Evolutionary conservation across 495 filamentous ascomycete species (phyloP).

Genomic region (Chaetomium fimeti): DNA sequence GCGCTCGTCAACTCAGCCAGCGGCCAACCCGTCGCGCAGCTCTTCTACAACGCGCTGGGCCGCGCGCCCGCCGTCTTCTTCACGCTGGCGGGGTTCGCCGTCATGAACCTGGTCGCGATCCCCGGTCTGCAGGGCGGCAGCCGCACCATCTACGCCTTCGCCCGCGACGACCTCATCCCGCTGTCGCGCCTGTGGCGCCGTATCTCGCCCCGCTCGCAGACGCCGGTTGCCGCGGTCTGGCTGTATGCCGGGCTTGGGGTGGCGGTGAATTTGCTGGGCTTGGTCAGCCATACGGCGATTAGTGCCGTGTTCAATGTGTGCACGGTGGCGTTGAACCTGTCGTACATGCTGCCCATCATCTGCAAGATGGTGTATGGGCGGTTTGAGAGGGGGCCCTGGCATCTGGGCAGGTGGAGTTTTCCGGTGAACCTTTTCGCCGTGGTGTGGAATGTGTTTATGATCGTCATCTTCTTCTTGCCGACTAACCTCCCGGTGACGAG

Average conservation of each 20-base stretch:
- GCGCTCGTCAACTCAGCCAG: slow-evolving; percentile 48
- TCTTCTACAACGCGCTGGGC: slow-evolving; percentile 62
- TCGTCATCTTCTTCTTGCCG: slow-evolving; percentile 61
- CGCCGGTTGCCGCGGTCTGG: slow-evolving; percentile 62
- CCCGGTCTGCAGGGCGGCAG: slow-evolving; percentile 61
- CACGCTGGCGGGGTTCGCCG: slow-evolving; percentile 57
- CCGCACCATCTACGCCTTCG: slow-evolving; percentile 62
- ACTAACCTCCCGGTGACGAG: slow-evolving; percentile 53
- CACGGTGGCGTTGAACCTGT: slow-evolving; percentile 63
- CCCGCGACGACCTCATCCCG: slow-evolving; percentile 59
- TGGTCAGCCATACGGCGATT: slow-evolving; percentile 61
- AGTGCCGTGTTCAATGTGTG: slow-evolving; percentile 62
- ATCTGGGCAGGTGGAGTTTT: slow-evolving; percentile 51
- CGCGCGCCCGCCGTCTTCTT: slow-evolving; percentile 58
- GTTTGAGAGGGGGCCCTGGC: slow-evolving; percentile 61
- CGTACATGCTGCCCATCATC: slow-evolving; percentile 60
- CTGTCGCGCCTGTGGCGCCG: slow-evolving; percentile 55
- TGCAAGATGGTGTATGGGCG: slow-evolving; percentile 59
- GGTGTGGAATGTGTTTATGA: slow-evolving; percentile 60
- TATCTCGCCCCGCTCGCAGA: slow-evolving; percentile 53
- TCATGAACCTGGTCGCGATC: slow-evolving; percentile 60
- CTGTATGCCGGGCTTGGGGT: slow-evolving; percentile 57
- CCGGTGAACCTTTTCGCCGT: slow-evolving; percentile 55
- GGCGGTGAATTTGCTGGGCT: slow-evolving; percentile 61
- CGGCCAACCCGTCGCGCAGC: slow-evolving; percentile 62